Conservation (phyloP, 2,329 filamentous ascomycete genomes). For the Ciborinia camelliae region DNA sequence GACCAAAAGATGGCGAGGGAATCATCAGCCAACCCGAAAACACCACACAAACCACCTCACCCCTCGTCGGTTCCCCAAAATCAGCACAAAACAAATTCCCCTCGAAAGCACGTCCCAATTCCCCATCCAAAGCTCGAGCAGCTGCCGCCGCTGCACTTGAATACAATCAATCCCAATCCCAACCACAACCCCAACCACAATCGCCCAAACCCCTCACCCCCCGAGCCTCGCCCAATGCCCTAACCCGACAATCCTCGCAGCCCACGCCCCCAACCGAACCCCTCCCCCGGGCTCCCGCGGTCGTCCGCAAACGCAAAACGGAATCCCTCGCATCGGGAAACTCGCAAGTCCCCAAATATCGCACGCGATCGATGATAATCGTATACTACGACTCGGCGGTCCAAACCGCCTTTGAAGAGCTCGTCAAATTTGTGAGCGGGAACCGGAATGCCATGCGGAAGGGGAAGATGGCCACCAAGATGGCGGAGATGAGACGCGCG, state of each 20-base stretch:
- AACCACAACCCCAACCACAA: constrained; percentile 17
- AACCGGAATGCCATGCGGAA: constrained; percentile 83
- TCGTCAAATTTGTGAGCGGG: constrained; percentile 77
- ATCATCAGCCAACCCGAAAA: constrained; percentile 25
- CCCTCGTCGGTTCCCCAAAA: constrained; percentile 25
- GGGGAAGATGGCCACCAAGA: constrained; percentile 77
- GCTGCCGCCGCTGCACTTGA: constrained; percentile 18
- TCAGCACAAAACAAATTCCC: constrained; percentile 20
- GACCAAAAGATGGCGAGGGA: constrained; percentile 33
- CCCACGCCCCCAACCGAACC: constrained; percentile 25
- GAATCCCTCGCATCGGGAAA: constrained; percentile 36
- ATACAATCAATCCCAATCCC: constrained; percentile 20
- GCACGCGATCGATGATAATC: constrained; percentile 71
- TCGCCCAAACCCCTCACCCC: constrained; percentile 6
- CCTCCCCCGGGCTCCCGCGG: constrained; percentile 20
- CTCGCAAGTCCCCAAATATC: constrained; percentile 46
- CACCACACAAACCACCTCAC: constrained; percentile 18
- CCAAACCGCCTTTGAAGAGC: constrained; percentile 75
- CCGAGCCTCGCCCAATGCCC: constrained; percentile 20
- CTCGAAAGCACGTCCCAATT: constrained; percentile 20
- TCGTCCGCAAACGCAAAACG: constrained; percentile 36
- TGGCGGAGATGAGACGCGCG: constrained; percentile 61
- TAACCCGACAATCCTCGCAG: constrained; percentile 28
- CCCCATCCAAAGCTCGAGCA: constrained; percentile 25
- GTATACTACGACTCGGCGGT: constrained; percentile 92